Conservation (phyloP, 805 yeast genomes). For the Starmerella lactis-condensi region DNA sequence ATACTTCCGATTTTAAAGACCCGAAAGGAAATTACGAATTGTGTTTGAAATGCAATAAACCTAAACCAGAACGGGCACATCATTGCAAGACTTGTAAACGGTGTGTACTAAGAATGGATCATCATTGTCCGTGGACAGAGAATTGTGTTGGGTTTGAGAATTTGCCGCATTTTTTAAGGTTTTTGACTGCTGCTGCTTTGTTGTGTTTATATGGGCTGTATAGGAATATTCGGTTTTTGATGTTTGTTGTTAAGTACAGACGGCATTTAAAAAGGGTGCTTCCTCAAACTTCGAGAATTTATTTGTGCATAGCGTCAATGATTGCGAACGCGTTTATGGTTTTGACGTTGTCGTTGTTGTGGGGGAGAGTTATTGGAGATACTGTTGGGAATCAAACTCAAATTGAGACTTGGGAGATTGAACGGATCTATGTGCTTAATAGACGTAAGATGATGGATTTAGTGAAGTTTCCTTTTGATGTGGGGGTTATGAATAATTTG, state of each 20-base stretch:
- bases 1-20: slow-evolving; percentile 14
- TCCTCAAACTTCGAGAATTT: slow-evolving; percentile 31
- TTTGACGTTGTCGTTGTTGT: slow-evolving; percentile 39
- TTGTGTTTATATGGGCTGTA: slow-evolving; percentile 14
- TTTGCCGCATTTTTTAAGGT: slow-evolving; percentile 62
- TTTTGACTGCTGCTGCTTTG: slow-evolving; percentile 35
- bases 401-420: slow-evolving; percentile 84
- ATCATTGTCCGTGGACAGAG: slow-evolving; percentile 80
- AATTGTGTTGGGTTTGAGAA: slow-evolving; percentile 69
- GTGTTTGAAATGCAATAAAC: slow-evolving; percentile 14
- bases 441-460: slow-evolving; percentile 20
- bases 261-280: slow-evolving; percentile 39
- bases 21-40: slow-evolving; percentile 8
- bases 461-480: slow-evolving; percentile 64
- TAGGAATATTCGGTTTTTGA: slow-evolving; percentile 18
- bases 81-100: slow-evolving; percentile 25
- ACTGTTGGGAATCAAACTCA: slow-evolving; percentile 57
- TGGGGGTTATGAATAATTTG: slow-evolving; percentile 40
- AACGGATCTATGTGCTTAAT: slow-evolving; percentile 53
- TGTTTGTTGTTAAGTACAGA: slow-evolving; percentile 21
- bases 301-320: slow-evolving; percentile 35
- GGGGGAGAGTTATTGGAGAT: slow-evolving; percentile 41
- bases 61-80: slow-evolving; percentile 29
- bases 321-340: slow-evolving; percentile 43
- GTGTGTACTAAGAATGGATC: slow-evolving; percentile 38